phyloP scores from a whole-genome alignment of 805 yeast species.

The Candida easanensis region DNA sequence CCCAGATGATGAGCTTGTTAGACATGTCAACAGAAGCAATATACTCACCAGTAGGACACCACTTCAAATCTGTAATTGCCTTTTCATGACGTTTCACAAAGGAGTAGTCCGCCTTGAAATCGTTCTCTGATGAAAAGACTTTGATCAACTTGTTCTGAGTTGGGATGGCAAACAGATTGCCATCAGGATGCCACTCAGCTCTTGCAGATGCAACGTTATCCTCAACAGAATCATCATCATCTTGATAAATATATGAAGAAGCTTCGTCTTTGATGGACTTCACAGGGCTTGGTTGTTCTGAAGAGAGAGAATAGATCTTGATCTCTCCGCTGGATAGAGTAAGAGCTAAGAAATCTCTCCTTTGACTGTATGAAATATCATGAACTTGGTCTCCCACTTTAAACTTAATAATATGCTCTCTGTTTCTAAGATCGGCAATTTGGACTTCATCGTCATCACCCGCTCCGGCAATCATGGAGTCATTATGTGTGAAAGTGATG shows the following conservation, averaged over 20 bases:
- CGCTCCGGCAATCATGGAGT: slow-evolving; percentile 54
- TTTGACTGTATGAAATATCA: slow-evolving; percentile 52
- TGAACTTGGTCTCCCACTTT: slow-evolving; percentile 53
- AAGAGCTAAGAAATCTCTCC: slow-evolving; percentile 54
- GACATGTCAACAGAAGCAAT: slow-evolving; percentile 59
- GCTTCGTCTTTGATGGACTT: slow-evolving; percentile 42
- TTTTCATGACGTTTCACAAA: slow-evolving; percentile 28
- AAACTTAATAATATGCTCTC: slow-evolving; percentile 28
- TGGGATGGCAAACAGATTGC: slow-evolving; percentile 68
- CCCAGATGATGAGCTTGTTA: slow-evolving; percentile 55
- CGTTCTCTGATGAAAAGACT: slow-evolving; percentile 31
- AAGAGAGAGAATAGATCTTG: slow-evolving; percentile 47
- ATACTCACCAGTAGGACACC: slow-evolving; percentile 60
- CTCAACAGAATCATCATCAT: slow-evolving; percentile 33
- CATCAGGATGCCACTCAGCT: slow-evolving; percentile 69
- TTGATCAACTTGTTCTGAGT: slow-evolving; percentile 45
- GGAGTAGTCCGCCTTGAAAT: slow-evolving; percentile 14
- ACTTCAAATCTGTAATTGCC: slow-evolving; percentile 36
- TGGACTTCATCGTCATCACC: slow-evolving; percentile 64
- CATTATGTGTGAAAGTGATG: slow-evolving; percentile 57
- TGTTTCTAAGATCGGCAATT: slow-evolving; percentile 40
- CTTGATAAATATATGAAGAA: slow-evolving; percentile 38
- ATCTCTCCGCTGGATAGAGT: slow-evolving; percentile 60
- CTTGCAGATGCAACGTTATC: slow-evolving; percentile 48
- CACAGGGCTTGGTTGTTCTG: slow-evolving; percentile 52